Base-by-base conservation (phyloP, 2,329 filamentous ascomycete genomes). In the Cytospora piceae region DNA sequence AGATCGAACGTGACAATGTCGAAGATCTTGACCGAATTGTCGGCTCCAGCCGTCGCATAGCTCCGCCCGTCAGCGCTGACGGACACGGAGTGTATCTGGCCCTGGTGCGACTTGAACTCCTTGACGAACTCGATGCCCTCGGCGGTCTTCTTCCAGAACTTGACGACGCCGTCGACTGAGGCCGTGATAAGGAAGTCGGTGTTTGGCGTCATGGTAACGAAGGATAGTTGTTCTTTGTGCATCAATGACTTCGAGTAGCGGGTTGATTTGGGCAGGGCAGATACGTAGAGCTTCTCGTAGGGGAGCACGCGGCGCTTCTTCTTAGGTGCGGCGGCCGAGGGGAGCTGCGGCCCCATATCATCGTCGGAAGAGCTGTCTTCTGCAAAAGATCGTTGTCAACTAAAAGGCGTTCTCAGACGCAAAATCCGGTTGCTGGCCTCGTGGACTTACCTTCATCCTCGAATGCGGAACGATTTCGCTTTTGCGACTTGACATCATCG, bases 121-220 rank as follows among this genome's bases (percentile, higher is more conserved):
- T 99, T 99, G 61, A 98, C 94, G 74, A 99, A 99, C 79, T 99
- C 96, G 66, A 99, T 91, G 0, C 92, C 92, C 39, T 92, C 89
- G 1, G 87, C 89, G 69, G 91, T 86, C 80, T 99, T 99, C 81
- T 99, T 99, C 95, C 95, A 99, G 77, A 99, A 99, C 78, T 99
- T 99, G 71, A 98, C 94, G 0, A 94, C 90, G n/a, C 96, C 96
- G 75, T 99, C 95, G 53, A 92, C 81, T 0, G 95, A 98, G 68
- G 91, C 92, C 1, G 95, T 99, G 69, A 99, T 95, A 46, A 99
- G 83, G 75, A 99, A 99, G 71, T 98, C 95, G 67, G 94, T 97
- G 67, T 90, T 82, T 0, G 94, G 94, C 1, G 96, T 97, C 76
- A 97, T 89, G 15, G 90, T 96, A 69, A 92, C 87, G 73, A 94